These are phyloP conservation scores for Rhizopogon sp. DNA, from an alignment of 768 basidiomycete genomes.

Conservation along the genomic window DNA sequence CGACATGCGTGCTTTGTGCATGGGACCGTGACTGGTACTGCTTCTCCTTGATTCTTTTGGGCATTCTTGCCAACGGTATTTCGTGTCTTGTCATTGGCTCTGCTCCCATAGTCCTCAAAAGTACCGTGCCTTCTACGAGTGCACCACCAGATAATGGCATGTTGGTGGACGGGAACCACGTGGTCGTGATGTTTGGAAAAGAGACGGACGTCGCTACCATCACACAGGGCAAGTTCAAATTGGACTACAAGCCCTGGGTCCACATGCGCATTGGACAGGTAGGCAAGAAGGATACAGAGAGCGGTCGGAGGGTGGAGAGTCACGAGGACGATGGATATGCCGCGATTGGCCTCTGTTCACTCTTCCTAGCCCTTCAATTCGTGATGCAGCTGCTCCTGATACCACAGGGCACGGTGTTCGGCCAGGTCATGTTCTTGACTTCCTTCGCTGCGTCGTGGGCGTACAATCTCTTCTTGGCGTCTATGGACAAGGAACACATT, in stretches of 20 bases:
- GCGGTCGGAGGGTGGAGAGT: not conserved
- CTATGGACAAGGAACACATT: slow-evolving; percentile 20
- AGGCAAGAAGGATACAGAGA: not conserved
- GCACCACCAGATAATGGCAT: slow-evolving; percentile 14
- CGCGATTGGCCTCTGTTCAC: slow-evolving; percentile 10
- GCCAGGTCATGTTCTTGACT: slow-evolving; percentile 19
- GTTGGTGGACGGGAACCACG: slow-evolving; percentile 2
- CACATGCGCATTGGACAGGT: slow-evolving; percentile 4
- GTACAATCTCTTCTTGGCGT: slow-evolving; percentile 17
- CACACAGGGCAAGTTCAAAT: slow-evolving; percentile 12
- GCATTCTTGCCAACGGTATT: slow-evolving; percentile 25
- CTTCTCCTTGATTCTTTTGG: slow-evolving; percentile 23
- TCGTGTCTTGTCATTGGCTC: slow-evolving; percentile 22
- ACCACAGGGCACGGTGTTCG: slow-evolving; percentile 17
- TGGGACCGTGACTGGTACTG: slow-evolving; percentile 24
- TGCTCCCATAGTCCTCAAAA: slow-evolving; percentile 5
- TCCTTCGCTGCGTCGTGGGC: slow-evolving; percentile 17
- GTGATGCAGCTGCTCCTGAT: slow-evolving; percentile 16
- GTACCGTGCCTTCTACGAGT: not conserved
- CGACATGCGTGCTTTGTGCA: slow-evolving; percentile 18
- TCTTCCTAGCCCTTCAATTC: slow-evolving; percentile 16
- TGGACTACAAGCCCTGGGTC: slow-evolving; percentile 13
- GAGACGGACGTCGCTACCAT: slow-evolving; percentile 12
- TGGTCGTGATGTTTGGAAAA: slow-evolving; percentile 11
- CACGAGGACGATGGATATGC: slow-evolving; percentile 6